Percentiles rank a stretch among this genome's conserved stretches.
phyloP scores from a whole-genome alignment of 2,329 filamentous ascomycete genomes.

The Pseudocercospora fuligena region DNA sequence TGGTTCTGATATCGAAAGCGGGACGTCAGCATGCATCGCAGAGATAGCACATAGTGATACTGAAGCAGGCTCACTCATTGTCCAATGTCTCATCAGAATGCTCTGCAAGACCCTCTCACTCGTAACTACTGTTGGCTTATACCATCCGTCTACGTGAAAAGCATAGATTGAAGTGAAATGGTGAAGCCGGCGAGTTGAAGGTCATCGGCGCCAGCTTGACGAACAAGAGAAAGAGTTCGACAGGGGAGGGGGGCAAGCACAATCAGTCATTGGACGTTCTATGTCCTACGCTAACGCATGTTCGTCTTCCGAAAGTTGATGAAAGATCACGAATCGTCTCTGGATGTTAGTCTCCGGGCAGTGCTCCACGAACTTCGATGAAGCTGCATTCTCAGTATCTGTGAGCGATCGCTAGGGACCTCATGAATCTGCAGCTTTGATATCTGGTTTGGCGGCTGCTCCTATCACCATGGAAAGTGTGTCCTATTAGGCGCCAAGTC shows the following conservation, averaged over 20 bases:
- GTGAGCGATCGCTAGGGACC: too few relatives aligned
- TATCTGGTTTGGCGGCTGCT: too few relatives aligned
- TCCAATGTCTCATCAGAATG: not conserved
- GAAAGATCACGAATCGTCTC: not conserved
- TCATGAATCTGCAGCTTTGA: too few relatives aligned
- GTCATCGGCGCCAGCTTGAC: not conserved
- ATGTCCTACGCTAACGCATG: not conserved
- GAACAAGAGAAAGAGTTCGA: too few relatives aligned
- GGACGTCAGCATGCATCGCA: not conserved
- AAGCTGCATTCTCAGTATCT: too few relatives aligned
- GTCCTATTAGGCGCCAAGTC: not conserved
- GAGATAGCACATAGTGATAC: not conserved
- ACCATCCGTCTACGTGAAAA: not conserved
- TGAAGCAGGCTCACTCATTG: not conserved
- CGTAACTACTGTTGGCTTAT: not conserved
- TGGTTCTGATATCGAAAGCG: not conserved
- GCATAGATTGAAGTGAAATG: not conserved
- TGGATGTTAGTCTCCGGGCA: too few relatives aligned
- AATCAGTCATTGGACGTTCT: not conserved
- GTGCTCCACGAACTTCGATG: too few relatives aligned
- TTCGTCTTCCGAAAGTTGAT: not conserved
- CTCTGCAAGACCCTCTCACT: not conserved
- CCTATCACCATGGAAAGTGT: not conserved
- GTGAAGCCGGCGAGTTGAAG: not conserved
- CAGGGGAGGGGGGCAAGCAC: not conserved